Percentiles rank a stretch among this genome's conserved stretches.
Conservation (phyloP, 768 basidiomycete species). For the Chalciporus sphaerocephalus region DNA sequence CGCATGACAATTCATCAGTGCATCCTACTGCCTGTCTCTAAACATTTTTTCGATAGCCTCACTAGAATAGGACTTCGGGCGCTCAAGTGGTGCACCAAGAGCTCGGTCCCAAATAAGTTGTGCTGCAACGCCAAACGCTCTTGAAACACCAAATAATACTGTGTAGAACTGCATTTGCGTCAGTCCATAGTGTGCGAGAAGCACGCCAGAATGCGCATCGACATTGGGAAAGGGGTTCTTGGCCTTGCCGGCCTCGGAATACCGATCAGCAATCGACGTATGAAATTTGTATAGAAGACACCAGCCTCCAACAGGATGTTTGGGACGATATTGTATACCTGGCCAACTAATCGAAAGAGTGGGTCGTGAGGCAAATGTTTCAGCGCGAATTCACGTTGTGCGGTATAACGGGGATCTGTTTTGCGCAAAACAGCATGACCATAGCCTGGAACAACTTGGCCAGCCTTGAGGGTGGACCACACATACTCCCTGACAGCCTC, state of each 20-base stretch:
- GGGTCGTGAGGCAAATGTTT: conserved; percentile 84
- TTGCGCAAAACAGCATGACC: conserved; percentile 85
- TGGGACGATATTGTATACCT: conserved; percentile 85
- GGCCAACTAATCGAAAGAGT: conserved; percentile 90
- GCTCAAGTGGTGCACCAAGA: conserved; percentile 85
- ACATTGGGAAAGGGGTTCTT: conserved; percentile 98
- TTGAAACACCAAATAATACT: conserved; percentile 95
- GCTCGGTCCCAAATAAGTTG: conserved; percentile 94
- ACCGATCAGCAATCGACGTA: background rate
- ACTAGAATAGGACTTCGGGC: conserved; percentile 89
- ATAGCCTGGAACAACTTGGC: conserved; percentile 92
- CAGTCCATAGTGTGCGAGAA: conserved; percentile 82
- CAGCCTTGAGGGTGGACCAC: conserved; percentile 89
- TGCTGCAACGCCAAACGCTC: conserved; percentile 84
- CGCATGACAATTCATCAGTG: background rate
- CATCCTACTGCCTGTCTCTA: conserved; percentile 36
- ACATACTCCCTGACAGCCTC: conserved; percentile 90
- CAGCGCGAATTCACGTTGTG: conserved; percentile 84
- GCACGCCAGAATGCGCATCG: conserved; percentile 92
- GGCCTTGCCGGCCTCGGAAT: conserved; percentile 75
- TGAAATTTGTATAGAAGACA: conserved; percentile 1
- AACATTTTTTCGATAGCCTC: conserved; percentile 78
- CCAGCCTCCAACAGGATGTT: conserved; percentile 79
- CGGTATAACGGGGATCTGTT: conserved; percentile 89
- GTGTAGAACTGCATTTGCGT: conserved; percentile 95